A percentile compares a stretch with the other conserved stretches of the same genome.
Evolutionary conservation across 306 rosid genomes (phyloP).

Genomic region (Geum urbanum): DNA sequence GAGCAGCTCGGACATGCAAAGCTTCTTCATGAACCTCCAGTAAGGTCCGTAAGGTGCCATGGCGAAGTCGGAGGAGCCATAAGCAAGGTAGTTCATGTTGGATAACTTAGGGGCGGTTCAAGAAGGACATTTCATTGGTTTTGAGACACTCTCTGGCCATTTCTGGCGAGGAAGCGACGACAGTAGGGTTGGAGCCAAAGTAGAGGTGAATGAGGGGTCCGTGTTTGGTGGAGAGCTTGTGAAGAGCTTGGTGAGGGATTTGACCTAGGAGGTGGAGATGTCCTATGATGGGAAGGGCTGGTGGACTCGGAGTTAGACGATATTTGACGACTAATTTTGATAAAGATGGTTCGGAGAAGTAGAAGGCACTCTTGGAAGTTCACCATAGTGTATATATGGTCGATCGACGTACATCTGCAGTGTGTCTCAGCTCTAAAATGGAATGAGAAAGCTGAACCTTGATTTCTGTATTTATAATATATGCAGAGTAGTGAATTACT

Average conservation of each 20-base stretch:
- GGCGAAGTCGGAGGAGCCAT: slow-evolving; percentile 51
- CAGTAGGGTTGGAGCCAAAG: slow-evolving; percentile 51
- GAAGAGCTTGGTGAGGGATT: slow-evolving; percentile 55
- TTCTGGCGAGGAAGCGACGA: slow-evolving; percentile 60
- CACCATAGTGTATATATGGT: slow-evolving; percentile 19
- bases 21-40: slow-evolving; percentile 74
- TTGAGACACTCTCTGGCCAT: slow-evolving; percentile 53
- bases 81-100: slow-evolving; percentile 46
- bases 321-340: slow-evolving; percentile 18
- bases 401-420: too few relatives aligned
- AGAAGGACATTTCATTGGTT: slow-evolving; percentile 50
- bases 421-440: too few relatives aligned
- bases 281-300: slow-evolving; percentile 55
- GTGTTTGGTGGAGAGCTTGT: slow-evolving; percentile 44
- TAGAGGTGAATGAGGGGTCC: slow-evolving; percentile 56
- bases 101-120: slow-evolving; percentile 42
- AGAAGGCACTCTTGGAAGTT: slow-evolving; percentile 27
- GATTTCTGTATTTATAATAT: too few relatives aligned
- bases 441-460: too few relatives aligned
- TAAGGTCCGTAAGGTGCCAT: slow-evolving; percentile 61
- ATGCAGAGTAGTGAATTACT: too few relatives aligned
- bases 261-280: slow-evolving; percentile 49
- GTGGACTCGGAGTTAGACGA: slow-evolving; percentile 48
- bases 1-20: slow-evolving; percentile 64
- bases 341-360: slow-evolving; percentile 30